Conservation (phyloP, 306 rosid genomes). For the Sindora glabra region DNA sequence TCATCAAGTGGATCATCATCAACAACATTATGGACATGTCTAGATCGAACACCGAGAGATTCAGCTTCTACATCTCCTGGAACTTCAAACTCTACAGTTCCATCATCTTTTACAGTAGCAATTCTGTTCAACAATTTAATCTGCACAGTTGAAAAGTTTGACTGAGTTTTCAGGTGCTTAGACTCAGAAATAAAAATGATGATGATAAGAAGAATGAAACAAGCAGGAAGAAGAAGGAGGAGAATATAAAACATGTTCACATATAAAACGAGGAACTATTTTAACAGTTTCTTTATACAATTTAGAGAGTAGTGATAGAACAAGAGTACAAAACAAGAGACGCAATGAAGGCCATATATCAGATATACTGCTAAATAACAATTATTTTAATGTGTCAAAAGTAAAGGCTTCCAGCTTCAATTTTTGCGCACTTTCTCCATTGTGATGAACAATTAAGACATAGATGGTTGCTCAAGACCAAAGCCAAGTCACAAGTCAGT, state of each 20-base stretch:
- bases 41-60: constrained; percentile 25
- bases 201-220: background rate
- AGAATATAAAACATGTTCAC: background rate
- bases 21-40: constrained; percentile 22
- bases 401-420: too few relatives aligned
- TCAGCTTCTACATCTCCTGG: constrained; percentile 66
- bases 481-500: too few relatives aligned
- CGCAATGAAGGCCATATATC: too few relatives aligned
- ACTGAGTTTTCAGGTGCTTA: constrained; percentile 1
- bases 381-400: too few relatives aligned
- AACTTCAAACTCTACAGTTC: constrained; percentile 93
- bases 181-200: constrained; percentile 4
- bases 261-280: background rate
- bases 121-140: constrained; percentile 72
- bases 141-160: constrained; percentile 48
- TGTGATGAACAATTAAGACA: too few relatives aligned
- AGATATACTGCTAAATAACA: too few relatives aligned
- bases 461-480: too few relatives aligned
- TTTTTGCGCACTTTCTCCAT: too few relatives aligned
- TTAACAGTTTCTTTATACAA: background rate
- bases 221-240: background rate
- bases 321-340: too few relatives aligned
- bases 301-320: too few relatives aligned
- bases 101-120: constrained; percentile 86
- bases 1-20: constrained; percentile 56